Base-by-base conservation (phyloP, 2,329 filamentous ascomycete species). In the Ophiostoma piceae region DNA sequence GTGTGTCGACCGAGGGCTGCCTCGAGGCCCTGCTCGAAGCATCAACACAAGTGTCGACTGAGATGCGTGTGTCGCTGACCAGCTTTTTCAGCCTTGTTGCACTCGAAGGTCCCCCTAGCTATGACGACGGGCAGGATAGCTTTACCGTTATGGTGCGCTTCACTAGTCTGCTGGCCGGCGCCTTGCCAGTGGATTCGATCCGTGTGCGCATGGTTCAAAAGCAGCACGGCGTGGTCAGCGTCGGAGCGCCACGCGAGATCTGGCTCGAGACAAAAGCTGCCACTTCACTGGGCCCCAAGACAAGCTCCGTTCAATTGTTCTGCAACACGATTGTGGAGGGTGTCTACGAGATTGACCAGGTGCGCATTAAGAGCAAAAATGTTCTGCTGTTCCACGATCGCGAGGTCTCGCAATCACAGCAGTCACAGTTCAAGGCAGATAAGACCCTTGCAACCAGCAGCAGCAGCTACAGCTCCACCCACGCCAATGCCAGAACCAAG, bases 11-110 rank as follows among this genome's bases (percentile, higher is more conserved):
- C 71, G 79, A 79, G 22, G 85, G 83, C 0, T 80, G 84, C 51
- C 78, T 88, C 0, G 77, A 76, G 1, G 83, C 84, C 62, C 74
- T 88, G 1, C 77, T 86, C 9, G 74, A 77, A 0, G 78, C 83
- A 26, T 82, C 84, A 0, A 79, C 78, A 2, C 77, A 79, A 0
- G 75, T 87, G 1, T 74, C 80, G 0, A 82, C 87, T 57, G 88
- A 92, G 72, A 82, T 92, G 66, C 85, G 84, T 5, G 85, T 92
- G 19, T 87, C 90, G 0, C 80, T 97, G 74, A 82, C 84, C 0
- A 88, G 88, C 68, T 93, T 96, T 75, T 96, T 97, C 75, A 85
- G 84, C 8, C 83, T 88, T 26, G 80, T 95, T 3, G 81, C 87
- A 60, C 81, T 97, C 0, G 86, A 90, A 26, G 88, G 87, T 0